Evolutionary conservation across 768 basidiomycete species (phyloP).

Genomic region (Amanita phalloides): DNA sequence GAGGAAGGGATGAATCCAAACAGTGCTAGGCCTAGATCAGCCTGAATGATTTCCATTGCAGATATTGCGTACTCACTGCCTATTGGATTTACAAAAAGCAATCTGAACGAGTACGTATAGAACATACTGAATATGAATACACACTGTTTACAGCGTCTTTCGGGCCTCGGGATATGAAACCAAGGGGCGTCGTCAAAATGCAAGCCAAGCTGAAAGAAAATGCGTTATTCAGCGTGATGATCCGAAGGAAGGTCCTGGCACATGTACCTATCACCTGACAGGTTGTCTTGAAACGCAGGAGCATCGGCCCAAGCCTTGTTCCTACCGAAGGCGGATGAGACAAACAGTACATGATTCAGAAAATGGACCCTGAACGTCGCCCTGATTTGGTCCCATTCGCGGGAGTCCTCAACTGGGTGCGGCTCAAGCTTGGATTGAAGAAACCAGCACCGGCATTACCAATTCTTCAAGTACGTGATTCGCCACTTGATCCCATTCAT

Average conservation of each 20-base stretch:
- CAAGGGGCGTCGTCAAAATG: constrained; percentile 50
- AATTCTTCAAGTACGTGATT: too few species aligned
- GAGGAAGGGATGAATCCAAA: constrained; percentile 46
- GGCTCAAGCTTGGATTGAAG: too few species aligned
- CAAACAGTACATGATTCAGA: neutral
- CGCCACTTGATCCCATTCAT: too few species aligned
- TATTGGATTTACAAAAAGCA: neutral
- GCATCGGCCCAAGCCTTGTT: constrained; percentile 38
- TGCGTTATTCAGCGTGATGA: neutral
- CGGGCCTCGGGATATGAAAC: neutral
- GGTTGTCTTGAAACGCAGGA: constrained; percentile 42
- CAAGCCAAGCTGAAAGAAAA: constrained; percentile 31
- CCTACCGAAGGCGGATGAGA: constrained; percentile 18
- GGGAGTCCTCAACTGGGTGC: too few species aligned
- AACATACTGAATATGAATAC: constrained; percentile 27
- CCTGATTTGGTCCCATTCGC: too few species aligned
- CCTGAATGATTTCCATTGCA: neutral
- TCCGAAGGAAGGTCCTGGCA: neutral
- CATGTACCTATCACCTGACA: constrained; percentile 26
- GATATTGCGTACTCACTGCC: constrained; percentile 7
- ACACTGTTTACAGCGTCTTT: constrained; percentile 12
- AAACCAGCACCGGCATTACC: too few species aligned
- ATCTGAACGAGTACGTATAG: neutral
- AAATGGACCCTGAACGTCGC: neutral
- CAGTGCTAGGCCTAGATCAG: constrained; percentile 27